phyloP scores from a whole-genome alignment of 352 stramenopile species.

The Globisporangium rhizosaccharum region DNA sequence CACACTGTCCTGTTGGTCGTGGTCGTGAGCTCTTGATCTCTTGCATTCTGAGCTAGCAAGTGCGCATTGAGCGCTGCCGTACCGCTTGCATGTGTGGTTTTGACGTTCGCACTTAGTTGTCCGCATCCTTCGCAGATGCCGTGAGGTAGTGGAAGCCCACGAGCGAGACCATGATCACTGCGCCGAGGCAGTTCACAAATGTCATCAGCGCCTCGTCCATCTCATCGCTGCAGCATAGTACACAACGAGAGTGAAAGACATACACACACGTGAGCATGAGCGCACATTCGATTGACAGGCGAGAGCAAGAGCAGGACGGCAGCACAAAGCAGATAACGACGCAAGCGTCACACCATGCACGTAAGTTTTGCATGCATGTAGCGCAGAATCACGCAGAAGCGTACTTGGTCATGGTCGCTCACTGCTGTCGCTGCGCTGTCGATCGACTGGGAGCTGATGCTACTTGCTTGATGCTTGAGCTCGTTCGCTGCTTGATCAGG shows the following conservation, averaged over 20 bases:
- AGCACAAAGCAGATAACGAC: no score
- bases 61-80: neutral
- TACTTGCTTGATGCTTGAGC: neutral
- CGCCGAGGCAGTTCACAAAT: constrained; percentile 86
- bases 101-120: constrained; percentile 41
- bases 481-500: neutral
- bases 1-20: no score
- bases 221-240: constrained; percentile 46
- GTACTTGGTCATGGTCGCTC: constrained; percentile 1
- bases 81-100: neutral
- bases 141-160: constrained; percentile 88
- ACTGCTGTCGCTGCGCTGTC: neutral
- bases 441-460: neutral
- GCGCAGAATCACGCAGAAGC: neutral
- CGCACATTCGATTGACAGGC: neutral
- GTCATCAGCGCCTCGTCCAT: constrained; percentile 85
- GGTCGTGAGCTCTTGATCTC: no score
- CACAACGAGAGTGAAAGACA: neutral
- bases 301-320: neutral
- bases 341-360: no score
- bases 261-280: constrained; percentile 7
- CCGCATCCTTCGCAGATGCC: constrained; percentile 70
- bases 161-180: constrained; percentile 85
- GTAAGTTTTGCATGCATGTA: neutral
- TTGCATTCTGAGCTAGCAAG: no score